Evolutionary conservation across 805 yeast species (phyloP).

Genomic region (Suhomyces kilbournensis): DNA sequence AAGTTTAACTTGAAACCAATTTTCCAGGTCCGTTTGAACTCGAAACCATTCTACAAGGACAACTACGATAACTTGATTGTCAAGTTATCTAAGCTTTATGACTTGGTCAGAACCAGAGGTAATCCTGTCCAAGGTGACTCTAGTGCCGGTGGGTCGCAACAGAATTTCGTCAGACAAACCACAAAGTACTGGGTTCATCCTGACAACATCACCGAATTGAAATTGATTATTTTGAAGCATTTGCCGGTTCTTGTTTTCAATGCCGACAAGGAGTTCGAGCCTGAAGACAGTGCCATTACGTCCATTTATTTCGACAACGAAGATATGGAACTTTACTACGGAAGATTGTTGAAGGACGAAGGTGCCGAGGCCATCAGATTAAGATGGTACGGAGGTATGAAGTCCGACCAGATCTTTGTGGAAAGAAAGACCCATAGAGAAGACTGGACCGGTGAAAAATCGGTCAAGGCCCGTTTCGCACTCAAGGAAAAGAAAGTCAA

Average conservation of each 20-base stretch:
- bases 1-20: slow-evolving; percentile 73
- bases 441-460: slow-evolving; percentile 99
- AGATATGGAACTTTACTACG: slow-evolving; percentile 86
- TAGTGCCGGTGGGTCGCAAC: slow-evolving; percentile 97
- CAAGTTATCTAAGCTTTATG: slow-evolving; percentile 83
- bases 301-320: slow-evolving; percentile 93
- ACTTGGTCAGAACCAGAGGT: slow-evolving; percentile 92
- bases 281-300: slow-evolving; percentile 93
- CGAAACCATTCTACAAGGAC: slow-evolving; percentile 95
- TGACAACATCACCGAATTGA: slow-evolving; percentile 94
- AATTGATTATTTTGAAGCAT: slow-evolving; percentile 87
- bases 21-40: slow-evolving; percentile 85
- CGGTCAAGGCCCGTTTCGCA: slow-evolving; percentile 96
- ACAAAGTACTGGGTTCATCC: slow-evolving; percentile 99
- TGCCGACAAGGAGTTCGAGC: slow-evolving; percentile 91
- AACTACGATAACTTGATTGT: slow-evolving; percentile 88
- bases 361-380: slow-evolving; percentile 98
- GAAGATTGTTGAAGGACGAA: slow-evolving; percentile 92
- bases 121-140: slow-evolving; percentile 94
- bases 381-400: slow-evolving; percentile 99
- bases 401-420: slow-evolving; percentile 84
- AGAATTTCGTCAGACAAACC: slow-evolving; percentile 96
- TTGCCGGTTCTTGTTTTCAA: slow-evolving; percentile 96
- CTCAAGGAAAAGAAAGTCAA: slow-evolving; percentile 89
- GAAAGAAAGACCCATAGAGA: slow-evolving; percentile 98